Conservation (phyloP, 192 early-diverging fungal species). For the Pilobolus umbonatus region DNA sequence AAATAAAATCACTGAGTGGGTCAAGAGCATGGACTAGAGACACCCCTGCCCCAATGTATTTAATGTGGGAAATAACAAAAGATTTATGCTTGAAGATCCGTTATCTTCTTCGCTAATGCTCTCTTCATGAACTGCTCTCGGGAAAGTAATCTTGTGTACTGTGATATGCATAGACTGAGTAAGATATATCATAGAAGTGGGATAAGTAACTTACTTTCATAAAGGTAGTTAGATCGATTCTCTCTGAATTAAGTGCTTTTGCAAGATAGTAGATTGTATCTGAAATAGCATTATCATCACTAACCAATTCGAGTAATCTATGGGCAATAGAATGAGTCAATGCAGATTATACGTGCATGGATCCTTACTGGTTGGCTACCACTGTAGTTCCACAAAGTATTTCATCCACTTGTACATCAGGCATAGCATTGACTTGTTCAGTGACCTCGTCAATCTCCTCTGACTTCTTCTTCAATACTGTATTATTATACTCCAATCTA, state of each 20-base stretch:
- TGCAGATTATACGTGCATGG: slow-evolving; percentile 20
- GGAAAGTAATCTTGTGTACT: slow-evolving; percentile 74
- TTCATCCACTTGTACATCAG: slow-evolving; percentile 63
- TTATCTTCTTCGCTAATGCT: slow-evolving; percentile 68
- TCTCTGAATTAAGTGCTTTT: slow-evolving; percentile 72
- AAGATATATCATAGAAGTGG: neutral
- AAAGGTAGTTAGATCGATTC: slow-evolving; percentile 64
- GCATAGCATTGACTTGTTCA: slow-evolving; percentile 45
- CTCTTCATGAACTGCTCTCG: slow-evolving; percentile 89
- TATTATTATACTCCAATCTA: slow-evolving; percentile 60
- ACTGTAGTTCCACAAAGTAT: slow-evolving; percentile 54
- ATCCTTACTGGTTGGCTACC: slow-evolving; percentile 64
- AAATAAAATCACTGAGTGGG: too few relatives aligned
- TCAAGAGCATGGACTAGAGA: too few relatives aligned
- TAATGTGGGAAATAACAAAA: too few relatives aligned
- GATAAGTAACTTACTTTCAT: slow-evolving; percentile 59
- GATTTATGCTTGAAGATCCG: too few relatives aligned
- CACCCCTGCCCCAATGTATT: too few relatives aligned
- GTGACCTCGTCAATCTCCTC: slow-evolving; percentile 52
- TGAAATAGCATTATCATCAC: slow-evolving; percentile 85
- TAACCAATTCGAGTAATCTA: slow-evolving; percentile 84
- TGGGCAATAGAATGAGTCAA: neutral
- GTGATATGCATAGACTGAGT: neutral
- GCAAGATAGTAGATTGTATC: slow-evolving; percentile 82
- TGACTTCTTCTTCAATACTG: slow-evolving; percentile 57